Evolutionary conservation across 495 filamentous ascomycete species (phyloP).

Genomic region (Hypoxylon fragiforme): DNA sequence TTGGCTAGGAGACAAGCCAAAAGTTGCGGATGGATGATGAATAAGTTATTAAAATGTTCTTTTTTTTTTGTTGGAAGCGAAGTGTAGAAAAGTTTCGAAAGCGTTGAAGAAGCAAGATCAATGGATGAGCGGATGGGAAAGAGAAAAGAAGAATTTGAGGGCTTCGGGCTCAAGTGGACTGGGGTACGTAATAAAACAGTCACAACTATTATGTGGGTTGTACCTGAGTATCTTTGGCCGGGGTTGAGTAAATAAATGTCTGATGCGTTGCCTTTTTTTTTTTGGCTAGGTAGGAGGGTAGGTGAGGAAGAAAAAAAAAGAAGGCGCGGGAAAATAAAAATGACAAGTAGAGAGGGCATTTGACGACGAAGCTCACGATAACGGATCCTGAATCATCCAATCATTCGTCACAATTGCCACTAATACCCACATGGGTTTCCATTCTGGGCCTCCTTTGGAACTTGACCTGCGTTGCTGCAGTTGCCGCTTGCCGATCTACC

Average conservation of each 20-base stretch:
- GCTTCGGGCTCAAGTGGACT: conserved; percentile 10
- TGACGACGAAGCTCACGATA: conserved; percentile 41
- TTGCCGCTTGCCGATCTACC: conserved; percentile 25
- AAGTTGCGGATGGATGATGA: conserved; percentile 4
- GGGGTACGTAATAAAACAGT: conserved; percentile 29
- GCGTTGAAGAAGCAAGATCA: neutral
- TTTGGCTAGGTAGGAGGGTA: conserved; percentile 14
- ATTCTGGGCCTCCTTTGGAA: conserved; percentile 26
- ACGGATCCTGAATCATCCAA: conserved; percentile 26
- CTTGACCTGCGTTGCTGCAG: conserved; percentile 26
- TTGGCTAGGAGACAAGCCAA: conserved; percentile 8
- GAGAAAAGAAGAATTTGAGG: conserved; percentile 11
- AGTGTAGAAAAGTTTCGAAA: conserved; percentile 15
- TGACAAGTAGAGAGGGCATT: conserved; percentile 1
- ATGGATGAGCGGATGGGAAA: conserved; percentile 9
- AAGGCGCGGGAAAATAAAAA: conserved; percentile 8
- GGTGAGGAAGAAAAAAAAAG: conserved; percentile 2
- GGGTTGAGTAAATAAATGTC: neutral
- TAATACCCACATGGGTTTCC: conserved; percentile 15
- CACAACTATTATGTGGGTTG: conserved; percentile 13
- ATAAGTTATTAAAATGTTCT: neutral
- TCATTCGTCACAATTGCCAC: conserved; percentile 4
- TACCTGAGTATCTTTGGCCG: conserved; percentile 24
- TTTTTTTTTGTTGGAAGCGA: conserved; percentile 4
- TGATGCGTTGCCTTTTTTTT: neutral